These are phyloP conservation scores for Termitomyces sp. DNA, from an alignment of 768 basidiomycete species.

Conservation along the genomic window DNA sequence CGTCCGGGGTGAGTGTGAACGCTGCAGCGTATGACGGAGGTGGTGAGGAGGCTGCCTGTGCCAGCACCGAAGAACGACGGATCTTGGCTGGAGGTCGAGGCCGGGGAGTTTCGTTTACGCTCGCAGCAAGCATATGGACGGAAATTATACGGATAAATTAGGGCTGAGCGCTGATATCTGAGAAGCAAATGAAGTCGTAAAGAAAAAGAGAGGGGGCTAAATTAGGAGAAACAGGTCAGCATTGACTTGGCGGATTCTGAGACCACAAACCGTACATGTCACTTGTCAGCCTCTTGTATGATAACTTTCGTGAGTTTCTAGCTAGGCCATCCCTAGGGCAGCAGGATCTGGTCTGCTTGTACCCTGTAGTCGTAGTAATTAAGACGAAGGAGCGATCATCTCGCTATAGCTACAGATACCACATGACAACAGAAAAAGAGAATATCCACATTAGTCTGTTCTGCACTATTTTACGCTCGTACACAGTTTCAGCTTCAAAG, in stretches of 20 bases:
- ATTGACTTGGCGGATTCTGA: background rate
- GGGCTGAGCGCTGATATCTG: background rate
- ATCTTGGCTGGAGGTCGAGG: conserved; percentile 70
- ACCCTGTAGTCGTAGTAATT: background rate
- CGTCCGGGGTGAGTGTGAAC: conserved; percentile 27
- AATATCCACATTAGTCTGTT: conserved; percentile 1
- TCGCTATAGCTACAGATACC: background rate
- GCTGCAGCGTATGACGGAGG: conserved; percentile 45
- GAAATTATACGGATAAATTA: background rate
- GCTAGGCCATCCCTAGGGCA: background rate
- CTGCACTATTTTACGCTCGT: conserved; percentile 15
- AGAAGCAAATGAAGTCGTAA: background rate
- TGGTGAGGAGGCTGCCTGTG: conserved; percentile 29
- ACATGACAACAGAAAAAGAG: background rate
- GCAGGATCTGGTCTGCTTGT: background rate
- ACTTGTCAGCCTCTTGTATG: conserved; percentile 6
- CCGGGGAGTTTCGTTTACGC: conserved; percentile 48
- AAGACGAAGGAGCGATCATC: background rate
- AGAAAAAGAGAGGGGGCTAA: background rate
- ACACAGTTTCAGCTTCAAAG: conserved; percentile 7
- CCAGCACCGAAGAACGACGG: conserved; percentile 41
- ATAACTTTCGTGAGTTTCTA: background rate
- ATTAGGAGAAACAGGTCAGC: background rate
- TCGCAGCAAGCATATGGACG: conserved; percentile 28
- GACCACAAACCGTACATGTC: background rate